Evolutionary conservation across 495 filamentous ascomycete species (phyloP).

Genomic region (Lepidopterella palustris): DNA sequence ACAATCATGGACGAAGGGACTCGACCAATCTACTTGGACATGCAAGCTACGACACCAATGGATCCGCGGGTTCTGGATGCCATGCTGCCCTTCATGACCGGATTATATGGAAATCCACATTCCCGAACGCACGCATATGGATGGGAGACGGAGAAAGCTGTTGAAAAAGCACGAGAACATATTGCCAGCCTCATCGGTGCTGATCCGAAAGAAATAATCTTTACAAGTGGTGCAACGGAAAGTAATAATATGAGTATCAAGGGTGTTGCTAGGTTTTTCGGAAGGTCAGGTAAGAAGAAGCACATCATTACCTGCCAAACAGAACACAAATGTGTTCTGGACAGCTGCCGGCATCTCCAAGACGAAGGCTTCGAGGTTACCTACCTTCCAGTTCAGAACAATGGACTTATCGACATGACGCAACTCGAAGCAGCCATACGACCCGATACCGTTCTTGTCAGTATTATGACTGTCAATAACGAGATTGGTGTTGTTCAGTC

Average conservation of each 20-base stretch:
- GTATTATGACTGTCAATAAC: conserved; percentile 98
- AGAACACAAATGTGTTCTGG: conserved; percentile 97
- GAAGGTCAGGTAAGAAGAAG: conserved; percentile 88
- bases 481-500: conserved; percentile 98
- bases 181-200: conserved; percentile 85
- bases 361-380: conserved; percentile 95
- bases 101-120: conserved; percentile 94
- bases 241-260: conserved; percentile 99
- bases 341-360: conserved; percentile 92
- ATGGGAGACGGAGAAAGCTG: conserved; percentile 94
- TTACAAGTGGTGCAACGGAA: conserved; percentile 95
- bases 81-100: conserved; percentile 92
- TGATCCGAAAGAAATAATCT: conserved; percentile 96
- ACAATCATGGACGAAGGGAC: conserved; percentile 90
- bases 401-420: conserved; percentile 75
- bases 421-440: conserved; percentile 86
- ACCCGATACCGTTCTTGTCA: conserved; percentile 85
- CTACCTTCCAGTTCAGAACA: conserved; percentile 82
- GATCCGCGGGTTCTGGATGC: conserved; percentile 92
- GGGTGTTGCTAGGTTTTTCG: conserved; percentile 92
- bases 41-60: conserved; percentile 96
- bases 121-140: conserved; percentile 97
- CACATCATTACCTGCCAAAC: conserved; percentile 97
- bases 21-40: conserved; percentile 93
- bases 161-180: conserved; percentile 76